Evolutionary conservation across 345 rosid species (phyloP).

Genomic region (Aquilaria yunnanensis): DNA sequence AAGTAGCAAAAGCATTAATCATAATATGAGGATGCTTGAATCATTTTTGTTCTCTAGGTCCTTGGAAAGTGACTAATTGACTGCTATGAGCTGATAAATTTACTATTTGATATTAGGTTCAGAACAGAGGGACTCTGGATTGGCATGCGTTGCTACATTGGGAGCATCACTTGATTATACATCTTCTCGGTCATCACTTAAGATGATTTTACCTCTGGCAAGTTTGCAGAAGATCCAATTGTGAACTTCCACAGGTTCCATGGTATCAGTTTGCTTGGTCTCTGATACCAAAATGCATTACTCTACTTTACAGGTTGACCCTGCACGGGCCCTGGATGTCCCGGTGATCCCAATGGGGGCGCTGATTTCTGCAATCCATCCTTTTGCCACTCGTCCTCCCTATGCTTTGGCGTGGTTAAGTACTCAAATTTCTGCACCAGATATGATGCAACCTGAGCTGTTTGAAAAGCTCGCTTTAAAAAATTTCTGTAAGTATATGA

Average conservation of each 20-base stretch:
- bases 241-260: neutral
- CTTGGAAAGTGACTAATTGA: neutral
- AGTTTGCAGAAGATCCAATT: conserved; percentile 23
- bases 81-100: conserved; percentile 9
- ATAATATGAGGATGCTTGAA: neutral
- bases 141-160: conserved; percentile 56
- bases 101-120: conserved; percentile 29
- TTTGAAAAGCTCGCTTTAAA: conserved; percentile 61
- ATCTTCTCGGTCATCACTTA: conserved; percentile 62
- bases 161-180: conserved; percentile 80
- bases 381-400: conserved; percentile 66
- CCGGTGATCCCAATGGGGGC: conserved; percentile 60
- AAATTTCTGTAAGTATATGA: conserved; percentile 47
- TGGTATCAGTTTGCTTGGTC: neutral
- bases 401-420: conserved; percentile 57
- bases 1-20: neutral
- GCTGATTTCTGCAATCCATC: conserved; percentile 51
- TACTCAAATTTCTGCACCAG: conserved; percentile 47
- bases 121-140: conserved; percentile 58
- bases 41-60: neutral
- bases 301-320: conserved; percentile 45
- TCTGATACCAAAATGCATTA: conserved; percentile 1
- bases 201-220: conserved; percentile 68
- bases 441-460: conserved; percentile 65
- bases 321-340: conserved; percentile 52